These are phyloP conservation scores for Phytophthora capsici DNA, from an alignment of 352 stramenopile genomes.

Conservation along the genomic window DNA sequence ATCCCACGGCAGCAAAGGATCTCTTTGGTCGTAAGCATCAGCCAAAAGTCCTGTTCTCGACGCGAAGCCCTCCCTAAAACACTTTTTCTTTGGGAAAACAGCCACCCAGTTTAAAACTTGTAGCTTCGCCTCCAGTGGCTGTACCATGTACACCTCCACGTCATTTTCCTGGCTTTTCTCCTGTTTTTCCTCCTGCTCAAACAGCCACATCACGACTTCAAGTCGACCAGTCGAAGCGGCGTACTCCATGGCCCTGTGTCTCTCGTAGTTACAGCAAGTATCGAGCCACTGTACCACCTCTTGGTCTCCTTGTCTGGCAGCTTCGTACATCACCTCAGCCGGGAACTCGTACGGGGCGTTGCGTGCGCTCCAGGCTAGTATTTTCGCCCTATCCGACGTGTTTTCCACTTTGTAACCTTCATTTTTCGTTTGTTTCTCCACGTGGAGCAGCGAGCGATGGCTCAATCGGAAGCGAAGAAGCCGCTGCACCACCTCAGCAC, in stretches of 20 bases:
- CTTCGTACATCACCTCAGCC: conserved; percentile 49
- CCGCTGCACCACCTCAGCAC: conserved; percentile 36
- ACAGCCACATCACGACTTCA: conserved; percentile 48
- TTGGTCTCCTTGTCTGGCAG: conserved; percentile 39
- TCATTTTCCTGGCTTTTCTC: conserved; percentile 4
- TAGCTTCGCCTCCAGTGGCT: conserved; percentile 28
- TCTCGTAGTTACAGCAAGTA: conserved; percentile 40
- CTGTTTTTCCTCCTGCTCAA: conserved; percentile 21
- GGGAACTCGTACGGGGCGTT: conserved; percentile 44
- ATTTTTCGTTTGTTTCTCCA: conserved; percentile 7
- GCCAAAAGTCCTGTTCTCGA: conserved; percentile 37
- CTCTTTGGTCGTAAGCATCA: conserved; percentile 40
- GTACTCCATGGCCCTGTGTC: conserved; percentile 52
- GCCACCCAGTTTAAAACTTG: conserved; percentile 48
- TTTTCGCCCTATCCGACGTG: conserved; percentile 7
- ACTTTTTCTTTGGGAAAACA: conserved; percentile 33
- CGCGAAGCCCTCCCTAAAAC: conserved; percentile 44
- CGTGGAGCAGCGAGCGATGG: conserved; percentile 14
- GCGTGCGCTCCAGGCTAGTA: conserved; percentile 40
- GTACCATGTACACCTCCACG: conserved; percentile 40
- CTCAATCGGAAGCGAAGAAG: conserved; percentile 41
- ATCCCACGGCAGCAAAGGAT: conserved; percentile 38
- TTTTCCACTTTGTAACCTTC: background rate
- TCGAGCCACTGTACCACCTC: conserved; percentile 53
- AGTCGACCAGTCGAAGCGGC: conserved; percentile 36